Evolutionary conservation across 768 basidiomycete species (phyloP), one percentile per base, ranked within the genome.

Genomic region (Lentinula sp.): DNA sequence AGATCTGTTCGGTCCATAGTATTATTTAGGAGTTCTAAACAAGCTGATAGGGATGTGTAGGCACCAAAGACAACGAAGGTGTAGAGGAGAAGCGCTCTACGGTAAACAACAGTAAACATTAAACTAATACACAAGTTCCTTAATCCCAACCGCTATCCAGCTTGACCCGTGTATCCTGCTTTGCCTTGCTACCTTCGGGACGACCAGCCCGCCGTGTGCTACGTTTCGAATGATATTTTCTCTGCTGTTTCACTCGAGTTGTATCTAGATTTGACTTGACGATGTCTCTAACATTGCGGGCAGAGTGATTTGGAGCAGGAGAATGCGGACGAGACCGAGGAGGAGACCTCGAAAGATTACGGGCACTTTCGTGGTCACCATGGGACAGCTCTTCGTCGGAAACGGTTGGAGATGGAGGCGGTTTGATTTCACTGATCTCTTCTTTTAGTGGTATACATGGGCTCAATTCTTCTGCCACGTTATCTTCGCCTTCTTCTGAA

Each of bases 121-220:
- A 23, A 48, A 21, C 46, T n/a, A 50, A 40, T 18, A 15, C 32
- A 28, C 34, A 18, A 37, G 28, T 28, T 32, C 37, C 42, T 69
- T 73, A 87, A 50, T 82, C 84, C 86, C 86, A 91, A 16, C 82
- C 84, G 67, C 78, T 76, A 67, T 88, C 88, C 45, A 83, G 53
- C 66, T 83, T 85, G 10, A 91, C 80, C 61, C 83, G 77, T 34
- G 74, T 81, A 67, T 93, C 90, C 68, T 86, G 85, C 74, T 93
- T 95, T 59, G 87, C 87, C 70, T 95, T 95, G 70, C 89, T 93
- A 21, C 93, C 93, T 65, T 86, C 85, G 23, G 85, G 76, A 42
- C 91, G 77, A 28, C 89, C 89, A 32, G 79, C 83, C 59, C 84
- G 78, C 58, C 83, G 80, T 3, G 78, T 78, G 6, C 81, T 79